Percentiles rank a stretch among this genome's conserved stretches.
These are phyloP conservation scores for Eremothecium gossypii DNA, from an alignment of 1,139 yeast species.

Conservation along the genomic window DNA sequence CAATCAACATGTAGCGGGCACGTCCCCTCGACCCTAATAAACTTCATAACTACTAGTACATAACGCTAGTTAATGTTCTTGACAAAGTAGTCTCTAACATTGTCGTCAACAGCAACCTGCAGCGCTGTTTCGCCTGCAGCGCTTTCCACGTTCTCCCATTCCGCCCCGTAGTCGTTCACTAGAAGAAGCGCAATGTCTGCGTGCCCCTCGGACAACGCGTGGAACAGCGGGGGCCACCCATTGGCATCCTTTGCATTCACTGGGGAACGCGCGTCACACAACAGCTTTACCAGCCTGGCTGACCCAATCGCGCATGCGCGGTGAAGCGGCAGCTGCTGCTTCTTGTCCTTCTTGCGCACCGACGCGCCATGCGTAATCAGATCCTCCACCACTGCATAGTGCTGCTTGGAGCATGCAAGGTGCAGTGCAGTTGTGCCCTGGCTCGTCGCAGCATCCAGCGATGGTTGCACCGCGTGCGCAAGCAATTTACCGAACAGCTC, in stretches of 20 bases:
- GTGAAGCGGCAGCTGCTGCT: conserved; percentile 60
- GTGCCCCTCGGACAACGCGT: conserved; percentile 87
- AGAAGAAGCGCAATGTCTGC: conserved; percentile 64
- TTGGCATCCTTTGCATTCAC: conserved; percentile 57
- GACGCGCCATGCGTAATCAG: conserved; percentile 51
- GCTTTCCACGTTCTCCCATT: conserved; percentile 37
- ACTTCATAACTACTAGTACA: neutral
- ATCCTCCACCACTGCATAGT: conserved; percentile 42
- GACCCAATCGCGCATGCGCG: conserved; percentile 82
- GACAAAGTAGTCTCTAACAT: conserved; percentile 39
- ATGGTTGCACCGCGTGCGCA: conserved; percentile 37
- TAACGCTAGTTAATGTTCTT: conserved; percentile 20
- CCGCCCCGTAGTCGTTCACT: conserved; percentile 57
- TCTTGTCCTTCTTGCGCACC: conserved; percentile 56
- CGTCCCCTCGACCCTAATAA: too few species aligned
- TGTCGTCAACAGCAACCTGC: conserved; percentile 54
- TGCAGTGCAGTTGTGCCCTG: conserved; percentile 69
- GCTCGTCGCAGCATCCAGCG: conserved; percentile 44
- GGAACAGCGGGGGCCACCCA: conserved; percentile 86
- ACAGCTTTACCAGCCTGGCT: conserved; percentile 38
- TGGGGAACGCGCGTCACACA: conserved; percentile 45
- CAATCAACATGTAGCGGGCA: conserved; percentile 47
- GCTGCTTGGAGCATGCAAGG: conserved; percentile 64
- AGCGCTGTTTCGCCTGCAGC: conserved; percentile 48
- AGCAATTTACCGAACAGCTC: conserved; percentile 40